phyloP scores from a whole-genome alignment of 2,329 filamentous ascomycete genomes.

The Fusarium floridanum region DNA sequence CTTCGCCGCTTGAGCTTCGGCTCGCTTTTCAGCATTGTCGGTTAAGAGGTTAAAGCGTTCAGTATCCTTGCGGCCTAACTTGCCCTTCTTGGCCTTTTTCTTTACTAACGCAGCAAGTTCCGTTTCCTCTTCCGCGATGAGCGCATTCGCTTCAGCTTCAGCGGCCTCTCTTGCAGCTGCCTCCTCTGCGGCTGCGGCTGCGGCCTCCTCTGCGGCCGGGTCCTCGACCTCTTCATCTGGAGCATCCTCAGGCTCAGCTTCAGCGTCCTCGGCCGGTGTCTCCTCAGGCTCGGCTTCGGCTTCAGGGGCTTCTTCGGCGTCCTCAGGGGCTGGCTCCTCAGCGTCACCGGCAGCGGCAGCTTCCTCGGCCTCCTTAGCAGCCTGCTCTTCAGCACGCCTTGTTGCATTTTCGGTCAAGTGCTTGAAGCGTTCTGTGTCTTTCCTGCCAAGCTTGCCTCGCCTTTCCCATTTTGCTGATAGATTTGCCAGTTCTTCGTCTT shows the following conservation, averaged over 20 bases:
- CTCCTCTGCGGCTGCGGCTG: constrained; percentile 40
- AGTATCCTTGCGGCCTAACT: constrained; percentile 42
- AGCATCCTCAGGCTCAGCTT: constrained; percentile 44
- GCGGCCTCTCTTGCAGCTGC: constrained; percentile 35
- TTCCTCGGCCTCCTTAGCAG: constrained; percentile 25
- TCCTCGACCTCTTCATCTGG: constrained; percentile 36
- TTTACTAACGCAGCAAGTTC: constrained; percentile 55
- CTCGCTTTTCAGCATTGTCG: constrained; percentile 43
- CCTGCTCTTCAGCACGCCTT: constrained; percentile 31
- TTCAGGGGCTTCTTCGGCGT: constrained; percentile 27
- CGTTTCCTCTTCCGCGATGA: constrained; percentile 43
- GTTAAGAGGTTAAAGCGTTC: constrained; percentile 35
- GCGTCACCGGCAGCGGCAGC: constrained; percentile 9
- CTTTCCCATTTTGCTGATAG: constrained; percentile 34
- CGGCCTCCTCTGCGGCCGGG: constrained; percentile 25
- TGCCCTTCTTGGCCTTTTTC: constrained; percentile 53
- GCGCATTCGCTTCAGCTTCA: constrained; percentile 29
- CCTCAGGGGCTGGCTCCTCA: constrained; percentile 36
- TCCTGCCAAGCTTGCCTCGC: constrained; percentile 41
- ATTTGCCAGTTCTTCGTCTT: constrained; percentile 35
- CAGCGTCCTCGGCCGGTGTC: constrained; percentile 26
- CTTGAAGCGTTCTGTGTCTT: constrained; percentile 41
- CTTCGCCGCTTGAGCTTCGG: constrained; percentile 46
- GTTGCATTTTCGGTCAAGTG: constrained; percentile 30
- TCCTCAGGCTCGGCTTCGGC: constrained; percentile 27